Conservation (phyloP, 2,329 filamentous ascomycete genomes). For the Colletotrichum brevisporum region DNA sequence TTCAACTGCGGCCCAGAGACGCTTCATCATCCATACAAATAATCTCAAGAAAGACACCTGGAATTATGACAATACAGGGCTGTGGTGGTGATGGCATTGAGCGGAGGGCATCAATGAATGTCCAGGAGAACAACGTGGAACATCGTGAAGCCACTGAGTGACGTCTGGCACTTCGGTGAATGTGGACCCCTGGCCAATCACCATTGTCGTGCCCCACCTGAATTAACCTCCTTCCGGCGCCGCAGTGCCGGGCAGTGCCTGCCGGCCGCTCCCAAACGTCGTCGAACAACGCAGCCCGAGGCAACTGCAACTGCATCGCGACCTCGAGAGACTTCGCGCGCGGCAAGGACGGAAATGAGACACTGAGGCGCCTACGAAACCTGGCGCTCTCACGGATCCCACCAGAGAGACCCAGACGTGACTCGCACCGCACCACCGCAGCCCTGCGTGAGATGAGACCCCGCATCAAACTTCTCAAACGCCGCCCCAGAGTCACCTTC, state of each 20-base stretch:
- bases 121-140: neutral
- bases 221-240: constrained; percentile 25
- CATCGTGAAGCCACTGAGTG: constrained; percentile 10
- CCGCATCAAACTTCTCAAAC: constrained; percentile 42
- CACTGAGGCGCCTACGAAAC: neutral
- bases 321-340: neutral
- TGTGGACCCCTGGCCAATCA: constrained; percentile 25
- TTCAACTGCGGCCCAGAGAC: too few species aligned
- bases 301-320: neutral
- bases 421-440: neutral
- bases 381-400: neutral
- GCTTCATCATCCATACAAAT: too few species aligned
- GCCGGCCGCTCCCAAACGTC: too few species aligned
- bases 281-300: too few species aligned
- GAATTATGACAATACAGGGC: too few species aligned
- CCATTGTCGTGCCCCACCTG: neutral
- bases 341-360: neutral
- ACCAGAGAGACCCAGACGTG: constrained; percentile 12
- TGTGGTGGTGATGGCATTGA: too few species aligned
- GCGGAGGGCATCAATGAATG: too few species aligned
- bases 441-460: constrained; percentile 40
- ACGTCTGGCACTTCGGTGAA: constrained; percentile 11
- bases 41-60: too few species aligned
- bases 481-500: constrained; percentile 52
- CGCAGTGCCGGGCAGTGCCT: too few species aligned